These are phyloP conservation scores for Pleochaeta shiraiana DNA, from an alignment of 2,329 filamentous ascomycete genomes.

Conservation along the genomic window DNA sequence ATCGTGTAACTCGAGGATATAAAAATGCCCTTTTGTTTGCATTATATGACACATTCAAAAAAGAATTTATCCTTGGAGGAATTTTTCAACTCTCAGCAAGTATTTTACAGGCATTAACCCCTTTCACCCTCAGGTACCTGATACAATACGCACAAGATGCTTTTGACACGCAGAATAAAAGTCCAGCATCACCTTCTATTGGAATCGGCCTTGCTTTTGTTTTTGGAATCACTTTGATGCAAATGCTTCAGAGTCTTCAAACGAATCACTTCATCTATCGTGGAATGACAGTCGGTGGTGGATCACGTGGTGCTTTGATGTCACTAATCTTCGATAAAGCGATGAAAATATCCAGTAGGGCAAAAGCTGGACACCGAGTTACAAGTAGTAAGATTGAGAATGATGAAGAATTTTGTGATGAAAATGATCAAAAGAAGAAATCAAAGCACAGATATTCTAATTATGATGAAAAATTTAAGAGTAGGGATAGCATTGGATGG, in stretches of 20 bases:
- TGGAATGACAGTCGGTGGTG: constrained; percentile 79
- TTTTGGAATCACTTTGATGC: constrained; percentile 68
- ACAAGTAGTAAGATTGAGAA: constrained; percentile 29
- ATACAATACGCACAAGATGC: constrained; percentile 71
- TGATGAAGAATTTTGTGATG: constrained; percentile 19
- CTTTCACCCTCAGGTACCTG: constrained; percentile 66
- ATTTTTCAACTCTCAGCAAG: constrained; percentile 50
- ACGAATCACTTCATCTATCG: constrained; percentile 86
- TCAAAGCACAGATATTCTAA: not conserved
- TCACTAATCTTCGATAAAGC: constrained; percentile 80
- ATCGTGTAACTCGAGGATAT: constrained; percentile 41
- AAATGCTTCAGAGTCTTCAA: constrained; percentile 56
- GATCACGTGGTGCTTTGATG: constrained; percentile 62
- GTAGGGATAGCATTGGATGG: constrained; percentile 61
- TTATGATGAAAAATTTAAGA: constrained; percentile 14
- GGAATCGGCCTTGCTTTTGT: constrained; percentile 62
- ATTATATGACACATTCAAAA: constrained; percentile 66
- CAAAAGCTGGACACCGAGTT: constrained; percentile 73
- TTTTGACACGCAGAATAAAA: constrained; percentile 37
- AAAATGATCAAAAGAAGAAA: not conserved
- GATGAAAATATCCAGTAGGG: constrained; percentile 70
- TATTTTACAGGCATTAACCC: constrained; percentile 59
- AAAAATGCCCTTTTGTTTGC: constrained; percentile 59
- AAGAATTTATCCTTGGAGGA: constrained; percentile 74
- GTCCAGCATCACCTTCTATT: constrained; percentile 39